These are phyloP conservation scores for Phytophthora pini DNA, from an alignment of 352 stramenopile genomes.

Conservation along the genomic window DNA sequence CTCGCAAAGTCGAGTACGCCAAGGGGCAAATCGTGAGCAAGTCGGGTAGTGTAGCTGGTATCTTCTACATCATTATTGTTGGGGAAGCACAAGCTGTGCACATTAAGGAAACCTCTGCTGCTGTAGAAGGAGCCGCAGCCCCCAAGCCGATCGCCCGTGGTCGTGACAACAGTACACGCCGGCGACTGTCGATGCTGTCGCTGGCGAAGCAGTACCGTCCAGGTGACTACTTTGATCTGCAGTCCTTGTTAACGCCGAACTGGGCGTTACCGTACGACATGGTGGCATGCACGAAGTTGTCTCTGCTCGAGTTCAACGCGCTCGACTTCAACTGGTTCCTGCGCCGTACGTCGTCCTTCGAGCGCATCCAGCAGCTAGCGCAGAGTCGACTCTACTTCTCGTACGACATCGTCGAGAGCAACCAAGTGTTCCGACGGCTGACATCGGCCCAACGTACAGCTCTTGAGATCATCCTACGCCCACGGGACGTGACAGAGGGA, in stretches of 20 bases:
- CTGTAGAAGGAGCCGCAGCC: background rate
- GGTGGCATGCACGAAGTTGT: conserved; percentile 71
- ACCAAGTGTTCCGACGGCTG: conserved; percentile 83
- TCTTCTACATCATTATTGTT: conserved; percentile 86
- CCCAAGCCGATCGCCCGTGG: conserved; percentile 30
- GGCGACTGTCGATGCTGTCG: conserved; percentile 67
- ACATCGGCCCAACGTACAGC: conserved; percentile 85
- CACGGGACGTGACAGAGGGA: conserved; percentile 61
- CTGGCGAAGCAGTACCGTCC: conserved; percentile 80
- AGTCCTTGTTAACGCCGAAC: conserved; percentile 78
- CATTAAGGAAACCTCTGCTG: conserved; percentile 31
- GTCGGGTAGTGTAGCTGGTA: conserved; percentile 56
- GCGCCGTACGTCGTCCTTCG: conserved; percentile 67
- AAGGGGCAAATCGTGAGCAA: conserved; percentile 65
- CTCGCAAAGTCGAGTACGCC: conserved; percentile 68
- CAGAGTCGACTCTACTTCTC: conserved; percentile 82
- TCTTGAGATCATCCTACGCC: conserved; percentile 81
- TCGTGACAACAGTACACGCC: conserved; percentile 41
- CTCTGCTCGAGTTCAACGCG: conserved; percentile 81
- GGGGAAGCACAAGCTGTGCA: conserved; percentile 72
- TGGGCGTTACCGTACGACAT: conserved; percentile 71
- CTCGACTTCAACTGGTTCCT: conserved; percentile 90
- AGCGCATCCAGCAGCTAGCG: conserved; percentile 75
- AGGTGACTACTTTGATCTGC: conserved; percentile 91
- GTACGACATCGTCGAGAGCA: conserved; percentile 82